A percentile compares a stretch with the other conserved stretches of the same genome.
phyloP scores from a whole-genome alignment of 768 basidiomycete genomes.

The Lactarius tabidus region DNA sequence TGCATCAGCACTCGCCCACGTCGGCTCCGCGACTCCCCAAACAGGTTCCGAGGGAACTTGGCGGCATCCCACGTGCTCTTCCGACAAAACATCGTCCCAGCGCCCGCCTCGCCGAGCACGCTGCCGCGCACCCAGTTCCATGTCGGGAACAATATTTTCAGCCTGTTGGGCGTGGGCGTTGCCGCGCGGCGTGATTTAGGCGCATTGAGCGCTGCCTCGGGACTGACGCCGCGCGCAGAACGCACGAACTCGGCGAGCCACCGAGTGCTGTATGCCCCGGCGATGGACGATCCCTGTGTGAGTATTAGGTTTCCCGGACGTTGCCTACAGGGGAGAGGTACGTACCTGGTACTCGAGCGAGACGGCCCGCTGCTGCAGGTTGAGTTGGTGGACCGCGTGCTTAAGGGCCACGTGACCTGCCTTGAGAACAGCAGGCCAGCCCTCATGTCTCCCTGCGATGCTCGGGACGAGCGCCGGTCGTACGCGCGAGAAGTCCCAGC shows the following conservation, averaged over 20 bases:
- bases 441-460: constrained; percentile 78
- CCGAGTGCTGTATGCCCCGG: constrained; percentile 71
- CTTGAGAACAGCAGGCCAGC: constrained; percentile 53
- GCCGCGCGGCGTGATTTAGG: constrained; percentile 56
- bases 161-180: constrained; percentile 36
- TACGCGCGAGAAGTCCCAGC: constrained; percentile 82
- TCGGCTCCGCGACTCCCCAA: constrained; percentile 77
- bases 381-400: constrained; percentile 56
- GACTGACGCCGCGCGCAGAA: constrained; percentile 68
- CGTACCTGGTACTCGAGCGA: constrained; percentile 77
- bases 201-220: constrained; percentile 63
- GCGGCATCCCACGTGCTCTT: constrained; percentile 64
- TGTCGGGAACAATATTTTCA: constrained; percentile 76
- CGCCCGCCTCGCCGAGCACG: constrained; percentile 61
- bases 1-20: constrained; percentile 87
- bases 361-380: constrained; percentile 43
- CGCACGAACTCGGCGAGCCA: constrained; percentile 85
- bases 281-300: constrained; percentile 76
- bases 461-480: constrained; percentile 72
- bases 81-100: constrained; percentile 83
- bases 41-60: constrained; percentile 66
- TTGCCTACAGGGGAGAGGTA: neutral
- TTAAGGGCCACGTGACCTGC: constrained; percentile 76
- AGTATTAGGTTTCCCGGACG: neutral
- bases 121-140: constrained; percentile 62